Evolutionary conservation across 2,329 filamentous ascomycete genomes (phyloP).

Genomic region (Talaromyces islandicus): DNA sequence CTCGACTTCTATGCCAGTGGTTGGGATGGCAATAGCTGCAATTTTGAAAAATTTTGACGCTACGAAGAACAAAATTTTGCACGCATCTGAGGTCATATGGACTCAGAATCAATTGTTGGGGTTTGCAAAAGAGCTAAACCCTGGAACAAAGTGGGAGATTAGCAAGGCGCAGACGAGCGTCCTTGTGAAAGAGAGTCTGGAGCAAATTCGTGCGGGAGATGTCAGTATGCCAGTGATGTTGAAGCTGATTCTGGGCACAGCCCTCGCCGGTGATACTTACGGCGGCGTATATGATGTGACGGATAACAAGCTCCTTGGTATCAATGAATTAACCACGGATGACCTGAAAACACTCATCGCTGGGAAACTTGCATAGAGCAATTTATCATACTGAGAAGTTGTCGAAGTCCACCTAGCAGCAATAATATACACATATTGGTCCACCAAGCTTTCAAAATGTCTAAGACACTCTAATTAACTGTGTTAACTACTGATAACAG

Average conservation of each 20-base stretch:
- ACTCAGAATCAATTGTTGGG: slow-evolving; percentile 1
- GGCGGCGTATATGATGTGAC: neutral
- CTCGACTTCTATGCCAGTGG: neutral
- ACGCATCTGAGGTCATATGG: neutral
- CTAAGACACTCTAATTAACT: too few relatives aligned
- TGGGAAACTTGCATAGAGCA: neutral
- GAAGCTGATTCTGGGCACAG: neutral
- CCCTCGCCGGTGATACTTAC: neutral
- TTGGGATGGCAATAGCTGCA: neutral
- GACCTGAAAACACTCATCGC: neutral
- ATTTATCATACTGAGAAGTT: neutral
- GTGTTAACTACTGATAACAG: too few relatives aligned
- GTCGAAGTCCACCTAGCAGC: too few relatives aligned
- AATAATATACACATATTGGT: too few relatives aligned
- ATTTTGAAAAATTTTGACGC: neutral
- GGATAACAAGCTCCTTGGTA: neutral
- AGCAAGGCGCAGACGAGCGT: neutral
- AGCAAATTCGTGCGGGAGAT: neutral
- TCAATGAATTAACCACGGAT: neutral
- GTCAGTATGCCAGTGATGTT: neutral
- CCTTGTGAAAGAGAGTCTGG: neutral
- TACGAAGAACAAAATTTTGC: neutral
- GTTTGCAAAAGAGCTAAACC: neutral
- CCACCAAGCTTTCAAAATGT: too few relatives aligned
- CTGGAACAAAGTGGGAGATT: neutral